Base-by-base conservation (phyloP, 148 eudicot genomes). In the Pouteria glomerata region DNA sequence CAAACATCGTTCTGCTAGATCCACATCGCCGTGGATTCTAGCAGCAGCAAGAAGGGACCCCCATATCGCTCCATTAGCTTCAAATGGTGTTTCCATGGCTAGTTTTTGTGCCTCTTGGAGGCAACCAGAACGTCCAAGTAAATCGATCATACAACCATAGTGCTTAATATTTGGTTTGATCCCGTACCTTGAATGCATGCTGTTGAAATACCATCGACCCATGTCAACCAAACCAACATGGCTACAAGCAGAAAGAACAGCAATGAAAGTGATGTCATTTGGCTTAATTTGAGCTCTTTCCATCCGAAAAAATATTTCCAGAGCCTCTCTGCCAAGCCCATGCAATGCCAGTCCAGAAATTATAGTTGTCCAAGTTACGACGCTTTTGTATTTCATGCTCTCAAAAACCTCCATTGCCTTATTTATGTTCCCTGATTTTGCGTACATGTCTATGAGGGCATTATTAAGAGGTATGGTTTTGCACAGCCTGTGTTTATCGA, bases 41-140 rank as follows among this genome's bases (percentile, higher is more conserved):
- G 87, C 78, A 62, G 83, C 81, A 39, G 87, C 87, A 53, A 88
- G 85, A 74, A 88, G 76, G 27, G 89, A 84, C 58, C 92, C 89
- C 92, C 92, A 88, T 42, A 85, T 82, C 59, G 87, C 87, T 50
- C 80, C 81, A 34, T 82, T 88, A 34, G 86, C 77, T 60, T 83
- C 65, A 60, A 85, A 85, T 31, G 92, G 87, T 85, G 85, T 88
- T 52, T 14, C 59, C 50, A 19, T 71, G 1, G 80, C 34, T 27
- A 86, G 74, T 51, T 81, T 80, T 52, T 81, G 80, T 27, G 86
- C 92, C 63, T 88, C 89, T 42, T 77, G 51, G 16, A 88, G 83
- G 70, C 65, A 63, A 45, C 89, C 92, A 26, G 75, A 82, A 53
- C 92, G 86, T 34, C 83, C 87, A 69, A 88, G 79, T 69, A 88